Evolutionary conservation across 306 rosid species (phyloP), one percentile per base, ranked within the genome.

Genomic region (Cercis canadensis): DNA sequence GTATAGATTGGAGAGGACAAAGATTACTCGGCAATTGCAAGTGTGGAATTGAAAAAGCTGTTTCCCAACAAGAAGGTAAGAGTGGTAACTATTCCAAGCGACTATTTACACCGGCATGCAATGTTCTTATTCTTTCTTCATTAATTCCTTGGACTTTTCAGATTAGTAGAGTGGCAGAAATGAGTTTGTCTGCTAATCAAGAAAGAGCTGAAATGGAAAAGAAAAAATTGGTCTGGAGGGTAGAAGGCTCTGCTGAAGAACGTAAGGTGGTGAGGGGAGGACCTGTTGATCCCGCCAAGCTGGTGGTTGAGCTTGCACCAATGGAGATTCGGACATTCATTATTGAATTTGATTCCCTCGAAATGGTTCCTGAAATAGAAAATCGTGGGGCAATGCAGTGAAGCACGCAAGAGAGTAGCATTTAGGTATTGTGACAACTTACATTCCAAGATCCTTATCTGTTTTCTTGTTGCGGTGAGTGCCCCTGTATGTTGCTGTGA

Each of bases 241-340:
- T 89, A 17, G 87, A 87, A 82, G 90, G 96, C 31, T 74, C 79
- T 50, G 61, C 63, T 0, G 81, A 83, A 75, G 89, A 82, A 67
- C 32, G 62, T 9, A 82, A 87, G 82, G 90, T 72, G 73, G 80
- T 67, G 73, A 89, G 92, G 31, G 97, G 96, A 69, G 92, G 86
- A 34, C 86, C 92, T 17, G 78, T 89, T 54, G 92, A 89, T 72
- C 88, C 92, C 59, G 58, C 65, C 44, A 73, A 78, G 67, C 82
- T 92, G 76, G 81, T 87, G 68, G 96, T 89, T 65, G 92, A 89
- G 62, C 93, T 92, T 62, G 88, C 69, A 68, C 96, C 96, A 7
- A 89, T 89, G 96, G 97, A 92, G 74, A 92, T 92, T 68, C 75
- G 97, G 65, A 87, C 97, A 65, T 89, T 92, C 74, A 58, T 68